Evolutionary conservation across 768 basidiomycete species (phyloP).

Genomic region (Rhodotorula toruloides): DNA sequence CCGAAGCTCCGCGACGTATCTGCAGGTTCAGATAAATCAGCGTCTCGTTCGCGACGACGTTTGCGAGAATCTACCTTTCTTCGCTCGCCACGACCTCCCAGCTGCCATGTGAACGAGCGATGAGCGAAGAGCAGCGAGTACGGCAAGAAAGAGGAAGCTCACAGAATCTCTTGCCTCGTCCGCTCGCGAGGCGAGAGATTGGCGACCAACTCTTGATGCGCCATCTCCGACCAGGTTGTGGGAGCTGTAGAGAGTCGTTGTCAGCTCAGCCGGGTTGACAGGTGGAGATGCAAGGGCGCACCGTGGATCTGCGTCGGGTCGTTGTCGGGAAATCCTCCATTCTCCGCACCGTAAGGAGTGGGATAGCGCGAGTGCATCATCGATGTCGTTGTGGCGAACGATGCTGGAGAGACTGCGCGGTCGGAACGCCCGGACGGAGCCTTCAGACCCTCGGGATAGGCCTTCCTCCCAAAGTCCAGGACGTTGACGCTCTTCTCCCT

Average conservation of each 20-base stretch:
- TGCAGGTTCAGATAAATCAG: not conserved
- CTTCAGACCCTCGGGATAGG: too few species aligned
- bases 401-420: too few species aligned
- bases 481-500: too few species aligned
- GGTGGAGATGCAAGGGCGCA: not conserved
- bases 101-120: not conserved
- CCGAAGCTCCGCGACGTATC: conserved; percentile 42
- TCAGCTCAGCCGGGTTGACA: not conserved
- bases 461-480: too few species aligned
- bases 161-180: conserved; percentile 45
- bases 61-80: conserved; percentile 33
- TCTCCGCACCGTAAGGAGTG: not conserved
- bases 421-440: too few species aligned
- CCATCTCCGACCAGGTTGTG: conserved; percentile 44
- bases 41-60: not conserved
- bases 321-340: not conserved
- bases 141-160: not conserved
- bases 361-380: too few species aligned
- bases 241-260: conserved; percentile 17
- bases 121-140: not conserved
- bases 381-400: too few species aligned
- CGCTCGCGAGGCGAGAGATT: conserved; percentile 43
- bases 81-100: conserved; percentile 45
- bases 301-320: conserved; percentile 6
- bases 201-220: conserved; percentile 42